Evolutionary conservation across 169 alveolate species (phyloP).

Genomic region (Perkinsus marinus): DNA sequence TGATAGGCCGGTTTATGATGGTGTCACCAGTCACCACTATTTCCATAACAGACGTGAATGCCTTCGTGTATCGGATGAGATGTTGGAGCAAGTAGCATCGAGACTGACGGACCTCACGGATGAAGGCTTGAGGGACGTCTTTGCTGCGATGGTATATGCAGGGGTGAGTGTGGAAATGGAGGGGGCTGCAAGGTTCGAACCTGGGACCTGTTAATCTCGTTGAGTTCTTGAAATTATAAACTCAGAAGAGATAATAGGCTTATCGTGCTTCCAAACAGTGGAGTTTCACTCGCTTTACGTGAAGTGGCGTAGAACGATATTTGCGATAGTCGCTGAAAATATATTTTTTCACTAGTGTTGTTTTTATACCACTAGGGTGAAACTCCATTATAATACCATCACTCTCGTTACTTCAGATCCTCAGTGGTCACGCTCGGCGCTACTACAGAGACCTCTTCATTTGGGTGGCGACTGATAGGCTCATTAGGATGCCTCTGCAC

Average conservation of each 20-base stretch:
- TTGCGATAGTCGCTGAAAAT: no score
- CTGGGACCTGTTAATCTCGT: no score
- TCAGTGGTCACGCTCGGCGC: neutral
- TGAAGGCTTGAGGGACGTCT: neutral
- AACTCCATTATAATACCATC: no score
- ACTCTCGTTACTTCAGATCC: neutral
- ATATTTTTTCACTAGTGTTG: no score
- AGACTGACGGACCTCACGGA: neutral
- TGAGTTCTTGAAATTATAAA: neutral
- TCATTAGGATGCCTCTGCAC: neutral
- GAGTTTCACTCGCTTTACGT: no score
- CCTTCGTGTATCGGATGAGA: neutral
- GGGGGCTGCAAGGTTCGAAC: no score
- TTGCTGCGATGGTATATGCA: neutral
- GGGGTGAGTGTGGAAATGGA: no score
- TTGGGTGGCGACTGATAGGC: neutral
- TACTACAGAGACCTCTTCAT: neutral
- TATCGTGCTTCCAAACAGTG: no score
- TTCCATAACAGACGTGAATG: neutral
- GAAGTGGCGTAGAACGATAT: no score
- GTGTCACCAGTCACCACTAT: no score
- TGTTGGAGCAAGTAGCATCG: neutral
- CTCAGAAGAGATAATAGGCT: no score
- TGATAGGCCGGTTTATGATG: neutral
- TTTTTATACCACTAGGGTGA: no score